Evolutionary conservation across 768 basidiomycete genomes (phyloP).

Genomic region (Kwoniella bestiolae): DNA sequence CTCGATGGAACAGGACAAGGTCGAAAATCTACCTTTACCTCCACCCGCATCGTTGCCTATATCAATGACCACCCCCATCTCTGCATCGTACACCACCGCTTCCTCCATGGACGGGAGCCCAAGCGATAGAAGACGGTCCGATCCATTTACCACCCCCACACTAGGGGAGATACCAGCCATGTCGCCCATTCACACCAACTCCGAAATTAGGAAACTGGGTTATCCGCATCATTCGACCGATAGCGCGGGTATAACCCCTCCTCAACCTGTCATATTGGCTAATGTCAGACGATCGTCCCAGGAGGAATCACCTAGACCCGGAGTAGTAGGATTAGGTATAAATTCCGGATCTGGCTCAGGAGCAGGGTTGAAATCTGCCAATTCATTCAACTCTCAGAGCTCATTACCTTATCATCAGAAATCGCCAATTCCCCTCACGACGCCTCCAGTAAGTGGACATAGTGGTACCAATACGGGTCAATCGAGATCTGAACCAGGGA

Average conservation of each 20-base stretch:
- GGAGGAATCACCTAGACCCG: not conserved
- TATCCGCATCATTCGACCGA: not conserved
- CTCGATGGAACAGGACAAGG: not conserved
- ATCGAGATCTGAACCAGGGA: slow-evolving; percentile 10
- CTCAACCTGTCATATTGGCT: slow-evolving; percentile 2
- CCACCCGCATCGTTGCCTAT: too few relatives aligned
- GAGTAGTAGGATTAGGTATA: slow-evolving; percentile 5
- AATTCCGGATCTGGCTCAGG: not conserved
- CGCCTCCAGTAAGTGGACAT: too few relatives aligned
- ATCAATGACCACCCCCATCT: not conserved
- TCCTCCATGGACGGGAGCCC: not conserved
- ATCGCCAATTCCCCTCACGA: not conserved
- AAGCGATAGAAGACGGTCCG: slow-evolving; percentile 3
- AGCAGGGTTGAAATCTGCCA: slow-evolving; percentile 1
- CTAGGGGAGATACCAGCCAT: slow-evolving; percentile 12
- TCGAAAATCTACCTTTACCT: slow-evolving; percentile 1
- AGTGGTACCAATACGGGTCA: not conserved
- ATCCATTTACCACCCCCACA: slow-evolving; percentile 19
- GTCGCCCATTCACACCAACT: slow-evolving; percentile 10
- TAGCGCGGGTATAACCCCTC: not conserved
- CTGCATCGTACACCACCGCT: not conserved
- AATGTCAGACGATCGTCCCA: slow-evolving; percentile 1
- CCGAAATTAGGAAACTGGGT: slow-evolving; percentile 5
- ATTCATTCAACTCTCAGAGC: not conserved
- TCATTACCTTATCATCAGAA: not conserved